Conservation (phyloP, 371 early-diverging fungal genomes). For the Sporodiniella umbellata region DNA sequence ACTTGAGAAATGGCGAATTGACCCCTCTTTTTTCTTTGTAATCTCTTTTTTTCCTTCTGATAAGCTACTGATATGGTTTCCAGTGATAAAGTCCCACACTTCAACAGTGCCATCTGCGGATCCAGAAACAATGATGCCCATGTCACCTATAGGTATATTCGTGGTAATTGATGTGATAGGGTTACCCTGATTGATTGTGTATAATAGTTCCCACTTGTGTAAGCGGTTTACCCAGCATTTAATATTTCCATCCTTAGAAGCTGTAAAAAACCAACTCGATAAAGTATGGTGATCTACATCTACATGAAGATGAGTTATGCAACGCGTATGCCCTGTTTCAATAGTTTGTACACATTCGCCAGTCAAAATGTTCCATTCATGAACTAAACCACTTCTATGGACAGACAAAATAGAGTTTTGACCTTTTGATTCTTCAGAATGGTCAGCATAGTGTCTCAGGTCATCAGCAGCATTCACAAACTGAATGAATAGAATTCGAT, state of each 20-base stretch:
- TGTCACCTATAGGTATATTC: conserved; percentile 29
- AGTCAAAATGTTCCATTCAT: conserved; percentile 29
- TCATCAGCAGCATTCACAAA: conserved; percentile 7
- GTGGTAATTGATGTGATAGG: conserved; percentile 25
- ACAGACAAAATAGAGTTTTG: conserved; percentile 22
- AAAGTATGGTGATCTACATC: conserved; percentile 15
- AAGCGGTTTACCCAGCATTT: conserved; percentile 41
- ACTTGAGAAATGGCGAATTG: conserved; percentile 15
- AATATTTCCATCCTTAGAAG: conserved; percentile 27
- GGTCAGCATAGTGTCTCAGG: neutral
- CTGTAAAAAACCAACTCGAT: conserved; percentile 25
- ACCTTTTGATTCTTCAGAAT: neutral
- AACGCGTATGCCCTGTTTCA: conserved; percentile 17
- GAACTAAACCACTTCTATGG: conserved; percentile 21
- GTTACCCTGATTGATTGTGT: conserved; percentile 21
- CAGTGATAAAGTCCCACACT: conserved; percentile 89
- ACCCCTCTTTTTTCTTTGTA: conserved; percentile 5
- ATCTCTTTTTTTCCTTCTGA: conserved; percentile 16
- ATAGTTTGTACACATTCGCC: conserved; percentile 28
- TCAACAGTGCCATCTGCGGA: conserved; percentile 80
- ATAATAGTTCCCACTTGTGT: conserved; percentile 16
- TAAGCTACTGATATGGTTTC: conserved; percentile 39
- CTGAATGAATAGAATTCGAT: conserved; percentile 15
- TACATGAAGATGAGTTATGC: conserved; percentile 21
- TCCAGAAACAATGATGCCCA: conserved; percentile 65